Evolutionary conservation across 2,329 filamentous ascomycete species (phyloP).

Genomic region (Fusarium coicis): DNA sequence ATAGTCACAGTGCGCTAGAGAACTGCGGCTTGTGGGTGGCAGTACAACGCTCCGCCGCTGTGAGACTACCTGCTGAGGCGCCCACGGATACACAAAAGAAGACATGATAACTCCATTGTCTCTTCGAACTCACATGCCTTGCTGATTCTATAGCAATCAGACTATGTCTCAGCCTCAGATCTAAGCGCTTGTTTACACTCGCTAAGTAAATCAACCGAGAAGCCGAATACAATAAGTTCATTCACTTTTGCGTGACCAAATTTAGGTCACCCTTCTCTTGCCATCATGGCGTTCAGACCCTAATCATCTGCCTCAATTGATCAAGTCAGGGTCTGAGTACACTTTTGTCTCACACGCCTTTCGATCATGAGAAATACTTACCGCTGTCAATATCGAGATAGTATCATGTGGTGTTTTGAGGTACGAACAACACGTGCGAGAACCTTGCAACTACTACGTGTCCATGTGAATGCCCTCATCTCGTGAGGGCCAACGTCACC

Average conservation of each 20-base stretch:
- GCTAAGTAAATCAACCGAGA: background rate
- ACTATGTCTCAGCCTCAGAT: slow-evolving; percentile 13
- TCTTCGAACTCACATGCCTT: slow-evolving; percentile 25
- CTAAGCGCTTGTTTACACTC: background rate
- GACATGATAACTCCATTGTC: background rate
- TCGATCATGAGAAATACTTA: slow-evolving; percentile 11
- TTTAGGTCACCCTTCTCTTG: slow-evolving; percentile 33
- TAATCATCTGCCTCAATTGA: slow-evolving; percentile 44
- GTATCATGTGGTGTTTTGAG: slow-evolving; percentile 22
- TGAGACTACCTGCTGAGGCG: slow-evolving; percentile 29
- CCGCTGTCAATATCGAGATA: slow-evolving; percentile 10
- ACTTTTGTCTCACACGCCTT: slow-evolving; percentile 30
- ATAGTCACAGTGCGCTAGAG: background rate
- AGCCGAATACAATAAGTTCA: background rate
- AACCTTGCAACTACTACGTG: background rate
- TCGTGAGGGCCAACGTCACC: slow-evolving; percentile 23
- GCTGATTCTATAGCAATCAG: background rate
- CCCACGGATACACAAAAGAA: slow-evolving; percentile 4
- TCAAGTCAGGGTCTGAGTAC: slow-evolving; percentile 35
- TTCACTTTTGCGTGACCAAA: slow-evolving; percentile 31
- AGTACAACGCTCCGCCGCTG: slow-evolving; percentile 21
- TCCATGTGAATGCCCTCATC: slow-evolving; percentile 43
- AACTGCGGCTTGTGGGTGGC: slow-evolving; percentile 16
- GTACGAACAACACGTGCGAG: slow-evolving; percentile 12
- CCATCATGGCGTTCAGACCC: slow-evolving; percentile 25